Evolutionary conservation across 495 filamentous ascomycete species (phyloP).

Genomic region (Xylaria nigripes): DNA sequence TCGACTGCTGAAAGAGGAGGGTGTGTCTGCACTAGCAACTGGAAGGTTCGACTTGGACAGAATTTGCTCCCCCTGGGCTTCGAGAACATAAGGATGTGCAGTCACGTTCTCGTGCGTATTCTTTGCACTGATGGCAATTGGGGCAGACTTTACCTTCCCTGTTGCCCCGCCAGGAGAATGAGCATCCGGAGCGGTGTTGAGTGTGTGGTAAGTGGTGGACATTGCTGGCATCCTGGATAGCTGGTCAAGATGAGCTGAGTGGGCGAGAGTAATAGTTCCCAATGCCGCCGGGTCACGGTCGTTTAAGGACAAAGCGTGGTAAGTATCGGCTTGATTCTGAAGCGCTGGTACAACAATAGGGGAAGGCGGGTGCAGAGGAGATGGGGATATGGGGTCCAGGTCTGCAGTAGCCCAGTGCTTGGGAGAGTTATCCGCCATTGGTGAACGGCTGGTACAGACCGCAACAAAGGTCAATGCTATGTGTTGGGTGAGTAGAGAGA

Average conservation of each 20-base stretch:
- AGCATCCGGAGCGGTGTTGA: background rate
- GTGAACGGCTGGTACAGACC: background rate
- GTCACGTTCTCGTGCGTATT: slow-evolving; percentile 15
- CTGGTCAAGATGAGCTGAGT: background rate
- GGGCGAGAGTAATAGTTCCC: background rate
- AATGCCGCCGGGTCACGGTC: background rate
- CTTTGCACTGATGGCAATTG: slow-evolving; percentile 7
- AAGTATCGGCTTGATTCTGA: slow-evolving; percentile 28
- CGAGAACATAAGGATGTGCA: slow-evolving; percentile 23
- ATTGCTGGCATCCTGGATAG: background rate
- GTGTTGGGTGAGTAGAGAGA: background rate
- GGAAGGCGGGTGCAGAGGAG: slow-evolving; percentile 26
- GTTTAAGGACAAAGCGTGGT: slow-evolving; percentile 9
- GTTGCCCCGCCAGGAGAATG: background rate
- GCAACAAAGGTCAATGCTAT: background rate
- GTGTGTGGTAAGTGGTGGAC: background rate
- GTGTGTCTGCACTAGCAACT: slow-evolving; percentile 30
- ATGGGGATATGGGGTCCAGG: slow-evolving; percentile 28
- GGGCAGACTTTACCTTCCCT: slow-evolving; percentile 12
- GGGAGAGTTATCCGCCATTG: slow-evolving; percentile 30
- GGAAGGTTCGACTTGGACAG: slow-evolving; percentile 34
- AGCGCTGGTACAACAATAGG: slow-evolving; percentile 31
- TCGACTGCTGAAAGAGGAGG: slow-evolving; percentile 24
- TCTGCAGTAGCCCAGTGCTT: slow-evolving; percentile 31
- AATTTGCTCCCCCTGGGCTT: slow-evolving; percentile 27